Conservation (phyloP, 306 rosid genomes). For the Sophora flavescens region DNA sequence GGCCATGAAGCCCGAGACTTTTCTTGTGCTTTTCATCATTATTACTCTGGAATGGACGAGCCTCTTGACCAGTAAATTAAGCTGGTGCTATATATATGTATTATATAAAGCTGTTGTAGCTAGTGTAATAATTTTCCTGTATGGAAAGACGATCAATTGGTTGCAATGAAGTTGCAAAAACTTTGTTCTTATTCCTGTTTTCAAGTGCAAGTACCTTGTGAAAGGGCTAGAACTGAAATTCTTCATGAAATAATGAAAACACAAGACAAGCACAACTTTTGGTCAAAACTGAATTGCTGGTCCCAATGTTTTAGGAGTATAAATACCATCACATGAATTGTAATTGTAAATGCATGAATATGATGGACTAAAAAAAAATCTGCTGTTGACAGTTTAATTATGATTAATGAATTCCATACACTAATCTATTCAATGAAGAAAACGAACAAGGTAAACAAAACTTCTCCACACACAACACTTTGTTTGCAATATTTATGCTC, state of each 20-base stretch:
- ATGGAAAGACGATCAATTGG: background rate
- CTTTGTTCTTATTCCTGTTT: background rate
- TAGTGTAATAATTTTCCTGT: slow-evolving; percentile 7
- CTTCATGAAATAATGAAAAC: slow-evolving; percentile 14
- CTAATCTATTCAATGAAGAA: background rate
- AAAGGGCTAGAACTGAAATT: background rate
- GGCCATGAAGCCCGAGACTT: slow-evolving; percentile 78
- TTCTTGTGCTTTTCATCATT: slow-evolving; percentile 83
- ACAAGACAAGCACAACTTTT: background rate
- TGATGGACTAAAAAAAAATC: too few relatives aligned
- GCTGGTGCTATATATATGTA: background rate
- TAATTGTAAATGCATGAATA: too few relatives aligned
- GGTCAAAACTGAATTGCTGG: slow-evolving; percentile 41
- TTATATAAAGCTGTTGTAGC: background rate
- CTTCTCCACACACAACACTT: slow-evolving; percentile 19
- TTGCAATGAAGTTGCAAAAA: slow-evolving; percentile 8
- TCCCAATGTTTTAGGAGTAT: background rate
- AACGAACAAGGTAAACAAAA: slow-evolving; percentile 8
- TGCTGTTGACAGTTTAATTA: too few relatives aligned
- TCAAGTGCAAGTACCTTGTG: background rate
- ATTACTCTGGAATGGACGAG: slow-evolving; percentile 72
- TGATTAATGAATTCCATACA: slow-evolving; percentile 1
- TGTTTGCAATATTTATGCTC: slow-evolving; percentile 32
- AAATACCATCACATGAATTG: too few relatives aligned
- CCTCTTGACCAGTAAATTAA: slow-evolving; percentile 29